Evolutionary conservation across 1,139 yeast genomes (phyloP).

Genomic region (Wickerhamomyces sp.): DNA sequence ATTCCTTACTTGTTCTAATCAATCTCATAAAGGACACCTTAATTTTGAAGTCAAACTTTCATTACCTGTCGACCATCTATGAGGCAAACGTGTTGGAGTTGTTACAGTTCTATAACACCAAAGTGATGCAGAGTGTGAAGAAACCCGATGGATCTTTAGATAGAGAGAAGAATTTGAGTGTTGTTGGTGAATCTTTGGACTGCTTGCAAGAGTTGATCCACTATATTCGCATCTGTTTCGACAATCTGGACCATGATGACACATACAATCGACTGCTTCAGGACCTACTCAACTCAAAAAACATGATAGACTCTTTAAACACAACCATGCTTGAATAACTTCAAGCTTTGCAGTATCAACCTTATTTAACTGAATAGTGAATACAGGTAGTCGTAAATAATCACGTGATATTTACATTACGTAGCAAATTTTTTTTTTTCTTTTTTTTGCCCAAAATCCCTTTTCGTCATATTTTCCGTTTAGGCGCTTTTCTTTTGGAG

Average conservation of each 20-base stretch:
- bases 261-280: constrained; percentile 7
- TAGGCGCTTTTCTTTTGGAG: not conserved
- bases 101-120: constrained; percentile 27
- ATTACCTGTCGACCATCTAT: constrained; percentile 11
- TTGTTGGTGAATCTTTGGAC: constrained; percentile 35
- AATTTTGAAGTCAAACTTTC: constrained; percentile 23
- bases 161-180: constrained; percentile 31
- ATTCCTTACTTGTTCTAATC: constrained; percentile 28
- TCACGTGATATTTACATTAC: not conserved
- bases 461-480: not conserved
- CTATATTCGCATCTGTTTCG: constrained; percentile 12
- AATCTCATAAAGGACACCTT: constrained; percentile 26
- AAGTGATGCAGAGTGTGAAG: constrained; percentile 26
- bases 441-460: too few species aligned
- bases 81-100: constrained; percentile 28
- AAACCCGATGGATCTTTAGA: constrained; percentile 20
- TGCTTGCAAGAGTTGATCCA: constrained; percentile 31
- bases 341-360: not conserved
- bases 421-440: too few species aligned
- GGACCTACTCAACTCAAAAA: constrained; percentile 7
- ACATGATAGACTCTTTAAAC: constrained; percentile 14
- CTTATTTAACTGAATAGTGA: too few species aligned
- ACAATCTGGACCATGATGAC: constrained; percentile 10
- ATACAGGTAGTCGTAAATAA: not conserved
- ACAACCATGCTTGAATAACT: constrained; percentile 8